Evolutionary conservation across 2,329 filamentous ascomycete genomes (phyloP), one percentile per base, ranked within the genome.

Genomic region (Alternaria sp.): DNA sequence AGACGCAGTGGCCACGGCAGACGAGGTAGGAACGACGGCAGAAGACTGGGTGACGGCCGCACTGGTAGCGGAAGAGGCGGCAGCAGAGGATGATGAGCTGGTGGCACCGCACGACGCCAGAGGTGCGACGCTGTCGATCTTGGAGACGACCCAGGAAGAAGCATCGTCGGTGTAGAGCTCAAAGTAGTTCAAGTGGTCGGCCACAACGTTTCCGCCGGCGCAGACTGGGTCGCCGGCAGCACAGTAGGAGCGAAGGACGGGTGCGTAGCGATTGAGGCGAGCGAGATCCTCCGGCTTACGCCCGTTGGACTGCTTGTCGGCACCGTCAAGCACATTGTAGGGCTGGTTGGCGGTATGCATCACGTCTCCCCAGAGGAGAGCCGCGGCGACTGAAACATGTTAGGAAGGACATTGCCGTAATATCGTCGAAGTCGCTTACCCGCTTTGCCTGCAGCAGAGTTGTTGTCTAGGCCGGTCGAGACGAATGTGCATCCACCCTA

Each of bases 161-260:
- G 69, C 68, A 11, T 69, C 64, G 30, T 70, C 66, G 58, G 66
- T 67, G 67, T 70, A 71, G 46, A 64, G 44, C 44, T 72, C 65
- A 51, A 85, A 87, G 66, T 90, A 90, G 57, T 86, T 83, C 72
- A 88, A 83, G 73, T 90, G 88, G 10, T 84, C 83, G 65, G 83
- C 83, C n/a, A 83, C 81, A 65, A 88, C 81, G 69, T 82, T 86
- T 49, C 88, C 88, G 43, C 86, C 87, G 76, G 87, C 90, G 81
- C 88, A 90, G 77, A 88, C 89, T 0, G 87, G 87, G 67, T 90
- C 88, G 3, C 84, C 71, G 10, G 83, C 79, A 68, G 89, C 87
- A 72, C 88, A 90, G 81, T 89, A 90, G 7, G 86, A 86, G 77
- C 88, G 81, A 64, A 90, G 86, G 68, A 86, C 86, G 4, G 72